Percentiles rank a stretch among this genome's conserved stretches.
Evolutionary conservation across 768 basidiomycete species (phyloP).

Genomic region (Rhodotorula paludigena): DNA sequence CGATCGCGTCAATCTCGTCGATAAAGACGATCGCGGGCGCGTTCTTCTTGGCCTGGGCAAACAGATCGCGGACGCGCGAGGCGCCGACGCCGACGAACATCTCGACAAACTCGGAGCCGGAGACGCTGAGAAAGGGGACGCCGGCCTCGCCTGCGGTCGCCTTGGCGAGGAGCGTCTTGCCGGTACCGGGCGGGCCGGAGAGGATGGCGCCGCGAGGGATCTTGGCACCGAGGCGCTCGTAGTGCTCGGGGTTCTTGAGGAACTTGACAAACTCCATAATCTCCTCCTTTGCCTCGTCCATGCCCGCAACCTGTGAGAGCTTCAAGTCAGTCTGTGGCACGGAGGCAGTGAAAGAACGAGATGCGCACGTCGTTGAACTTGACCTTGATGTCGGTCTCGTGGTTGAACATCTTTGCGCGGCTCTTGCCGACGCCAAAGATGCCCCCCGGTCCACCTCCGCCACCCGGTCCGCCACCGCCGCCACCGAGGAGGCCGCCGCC

Average conservation of each 20-base stretch:
- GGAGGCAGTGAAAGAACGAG: fast-evolving
- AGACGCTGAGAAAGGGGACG: conserved; percentile 96
- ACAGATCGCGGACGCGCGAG: conserved; percentile 92
- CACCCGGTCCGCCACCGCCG: conserved; percentile 40
- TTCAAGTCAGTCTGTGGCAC: background rate
- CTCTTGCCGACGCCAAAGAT: conserved; percentile 98
- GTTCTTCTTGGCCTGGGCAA: conserved; percentile 94
- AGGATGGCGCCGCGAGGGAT: conserved; percentile 92
- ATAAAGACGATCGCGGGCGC: conserved; percentile 98
- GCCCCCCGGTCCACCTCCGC: conserved; percentile 65
- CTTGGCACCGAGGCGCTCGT: conserved; percentile 94
- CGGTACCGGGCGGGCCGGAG: conserved; percentile 94
- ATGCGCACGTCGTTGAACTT: conserved; percentile 73
- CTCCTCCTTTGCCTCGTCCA: conserved; percentile 99
- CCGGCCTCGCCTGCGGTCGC: conserved; percentile 97
- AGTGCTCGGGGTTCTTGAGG: conserved; percentile 87
- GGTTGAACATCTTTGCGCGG: conserved; percentile 85
- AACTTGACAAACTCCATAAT: conserved; percentile 99
- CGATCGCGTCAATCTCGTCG: conserved; percentile 99
- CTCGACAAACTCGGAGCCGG: conserved; percentile 98
- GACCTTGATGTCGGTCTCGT: conserved; percentile 87
- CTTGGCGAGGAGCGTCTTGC: conserved; percentile 95
- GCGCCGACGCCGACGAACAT: conserved; percentile 99
- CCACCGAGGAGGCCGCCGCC: conserved; percentile 58
- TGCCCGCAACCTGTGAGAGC: conserved; percentile 68